Percentiles rank a stretch among this genome's conserved stretches.
These are phyloP conservation scores for Corrigiola litoralis DNA, from an alignment of 179 eudicot genomes.

Conservation along the genomic window DNA sequence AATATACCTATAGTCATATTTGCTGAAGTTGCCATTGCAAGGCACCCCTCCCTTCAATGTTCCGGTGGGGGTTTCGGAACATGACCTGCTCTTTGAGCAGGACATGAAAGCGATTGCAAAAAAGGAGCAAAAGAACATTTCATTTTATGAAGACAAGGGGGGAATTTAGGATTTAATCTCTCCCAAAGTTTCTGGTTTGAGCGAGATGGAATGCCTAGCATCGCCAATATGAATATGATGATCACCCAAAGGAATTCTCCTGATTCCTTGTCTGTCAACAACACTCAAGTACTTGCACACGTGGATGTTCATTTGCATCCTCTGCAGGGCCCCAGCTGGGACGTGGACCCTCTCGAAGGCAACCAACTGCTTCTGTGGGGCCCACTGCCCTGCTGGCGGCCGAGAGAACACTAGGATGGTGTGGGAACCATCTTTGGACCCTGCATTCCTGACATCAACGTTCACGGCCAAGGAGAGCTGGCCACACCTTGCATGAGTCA, in stretches of 20 bases:
- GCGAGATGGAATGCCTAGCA: slow-evolving; percentile 41
- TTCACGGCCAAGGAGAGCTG: slow-evolving; percentile 34
- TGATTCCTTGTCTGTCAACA: slow-evolving; percentile 45
- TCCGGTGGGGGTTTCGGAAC: no score
- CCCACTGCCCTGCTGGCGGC: slow-evolving; percentile 47
- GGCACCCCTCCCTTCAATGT: no score
- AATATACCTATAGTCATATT: slow-evolving; percentile 19
- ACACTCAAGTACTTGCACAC: slow-evolving; percentile 67
- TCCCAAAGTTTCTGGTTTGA: slow-evolving; percentile 45
- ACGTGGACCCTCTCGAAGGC: slow-evolving; percentile 52
- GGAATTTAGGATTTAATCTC: slow-evolving; percentile 34
- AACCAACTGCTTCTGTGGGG: slow-evolving; percentile 53
- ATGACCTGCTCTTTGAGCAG: slow-evolving; percentile 11
- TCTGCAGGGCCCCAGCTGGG: slow-evolving; percentile 31
- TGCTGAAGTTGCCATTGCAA: slow-evolving; percentile 13
- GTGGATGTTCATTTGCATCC: slow-evolving; percentile 41
- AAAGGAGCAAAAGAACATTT: no score
- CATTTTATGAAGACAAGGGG: no score
- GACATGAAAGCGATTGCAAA: background rate
- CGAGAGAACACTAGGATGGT: slow-evolving; percentile 49
- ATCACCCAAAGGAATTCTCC: slow-evolving; percentile 60
- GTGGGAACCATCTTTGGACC: slow-evolving; percentile 50
- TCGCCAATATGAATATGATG: slow-evolving; percentile 56
- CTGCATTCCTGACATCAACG: slow-evolving; percentile 40
- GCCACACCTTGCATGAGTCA: slow-evolving; percentile 48